phyloP scores from a whole-genome alignment of 1,284 basidiomycete species.

The Moesziomyces antarcticus region DNA sequence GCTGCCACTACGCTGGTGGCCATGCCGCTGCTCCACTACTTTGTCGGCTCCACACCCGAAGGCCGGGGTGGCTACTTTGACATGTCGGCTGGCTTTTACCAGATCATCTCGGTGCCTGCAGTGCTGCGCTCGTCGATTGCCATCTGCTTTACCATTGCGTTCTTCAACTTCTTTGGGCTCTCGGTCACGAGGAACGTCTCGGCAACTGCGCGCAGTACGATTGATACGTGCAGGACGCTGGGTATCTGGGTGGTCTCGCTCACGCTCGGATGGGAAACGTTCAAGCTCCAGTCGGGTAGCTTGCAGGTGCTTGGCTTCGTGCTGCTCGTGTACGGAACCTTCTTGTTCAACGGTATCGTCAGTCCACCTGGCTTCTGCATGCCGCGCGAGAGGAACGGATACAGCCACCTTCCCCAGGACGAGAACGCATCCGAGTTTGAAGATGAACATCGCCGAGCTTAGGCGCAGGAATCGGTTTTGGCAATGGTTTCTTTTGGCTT shows the following conservation, averaged over 20 bases:
- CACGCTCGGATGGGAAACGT: conserved; percentile 83
- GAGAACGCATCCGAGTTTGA: conserved; percentile 14
- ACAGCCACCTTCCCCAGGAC: conserved; percentile 12
- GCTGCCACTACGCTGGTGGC: conserved; percentile 78
- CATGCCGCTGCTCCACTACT: conserved; percentile 77
- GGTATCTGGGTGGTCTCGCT: conserved; percentile 74
- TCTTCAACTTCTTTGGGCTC: conserved; percentile 96
- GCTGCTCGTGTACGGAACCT: conserved; percentile 81
- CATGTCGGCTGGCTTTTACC: conserved; percentile 85
- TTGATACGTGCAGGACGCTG: conserved; percentile 95
- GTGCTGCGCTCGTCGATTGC: conserved; percentile 83
- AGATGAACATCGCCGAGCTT: neutral
- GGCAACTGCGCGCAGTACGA: conserved; percentile 72
- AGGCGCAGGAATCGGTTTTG: too few species aligned
- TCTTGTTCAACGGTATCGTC: conserved; percentile 66
- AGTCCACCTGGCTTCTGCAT: conserved; percentile 48
- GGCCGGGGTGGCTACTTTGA: conserved; percentile 87
- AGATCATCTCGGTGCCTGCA: conserved; percentile 82
- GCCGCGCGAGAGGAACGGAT: conserved; percentile 9
- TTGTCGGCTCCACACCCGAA: conserved; percentile 70
- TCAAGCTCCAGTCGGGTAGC: conserved; percentile 83
- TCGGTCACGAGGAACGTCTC: conserved; percentile 78
- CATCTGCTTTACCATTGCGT: conserved; percentile 74
- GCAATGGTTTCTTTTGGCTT: too few species aligned
- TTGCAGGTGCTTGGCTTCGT: conserved; percentile 90